phyloP scores from a whole-genome alignment of 1,139 yeast genomes.

The Lodderomyces beijingensis region DNA sequence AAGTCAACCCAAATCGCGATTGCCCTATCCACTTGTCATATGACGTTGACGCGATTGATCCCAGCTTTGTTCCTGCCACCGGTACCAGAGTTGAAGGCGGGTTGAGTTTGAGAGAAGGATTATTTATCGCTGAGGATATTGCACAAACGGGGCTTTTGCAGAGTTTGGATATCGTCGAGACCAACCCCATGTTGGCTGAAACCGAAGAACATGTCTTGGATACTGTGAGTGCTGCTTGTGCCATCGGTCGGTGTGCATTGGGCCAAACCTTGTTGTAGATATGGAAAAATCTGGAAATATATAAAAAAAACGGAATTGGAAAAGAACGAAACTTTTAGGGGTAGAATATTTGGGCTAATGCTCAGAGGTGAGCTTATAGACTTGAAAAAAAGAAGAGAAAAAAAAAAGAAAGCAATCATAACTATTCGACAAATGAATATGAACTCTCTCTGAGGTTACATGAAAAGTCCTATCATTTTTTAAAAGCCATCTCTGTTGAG shows the following conservation, averaged over 20 bases:
- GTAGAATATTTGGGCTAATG: conserved; percentile 2
- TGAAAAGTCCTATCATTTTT: too few relatives aligned
- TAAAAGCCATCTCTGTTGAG: too few relatives aligned
- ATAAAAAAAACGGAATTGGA: conserved; percentile 1
- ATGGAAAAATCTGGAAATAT: not conserved
- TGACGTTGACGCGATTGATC: conserved; percentile 97
- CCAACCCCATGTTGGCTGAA: conserved; percentile 86
- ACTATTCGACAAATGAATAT: not conserved
- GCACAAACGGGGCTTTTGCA: conserved; percentile 85
- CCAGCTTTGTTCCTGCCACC: conserved; percentile 90
- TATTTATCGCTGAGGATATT: conserved; percentile 85
- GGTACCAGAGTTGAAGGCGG: conserved; percentile 99
- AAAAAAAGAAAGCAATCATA: not conserved
- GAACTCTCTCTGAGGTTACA: not conserved
- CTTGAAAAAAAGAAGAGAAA: not conserved
- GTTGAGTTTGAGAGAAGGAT: conserved; percentile 87
- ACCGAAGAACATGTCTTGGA: conserved; percentile 72
- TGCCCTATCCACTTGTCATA: conserved; percentile 85
- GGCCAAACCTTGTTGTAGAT: conserved; percentile 78
- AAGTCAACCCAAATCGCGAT: conserved; percentile 69
- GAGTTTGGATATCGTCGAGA: conserved; percentile 89
- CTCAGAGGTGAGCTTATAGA: too few relatives aligned
- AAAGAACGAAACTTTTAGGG: not conserved
- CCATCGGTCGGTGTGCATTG: conserved; percentile 88
- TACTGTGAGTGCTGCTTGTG: conserved; percentile 86